Evolutionary conservation across 352 stramenopile genomes (phyloP).

Genomic region (Aphanomyces invadans): DNA sequence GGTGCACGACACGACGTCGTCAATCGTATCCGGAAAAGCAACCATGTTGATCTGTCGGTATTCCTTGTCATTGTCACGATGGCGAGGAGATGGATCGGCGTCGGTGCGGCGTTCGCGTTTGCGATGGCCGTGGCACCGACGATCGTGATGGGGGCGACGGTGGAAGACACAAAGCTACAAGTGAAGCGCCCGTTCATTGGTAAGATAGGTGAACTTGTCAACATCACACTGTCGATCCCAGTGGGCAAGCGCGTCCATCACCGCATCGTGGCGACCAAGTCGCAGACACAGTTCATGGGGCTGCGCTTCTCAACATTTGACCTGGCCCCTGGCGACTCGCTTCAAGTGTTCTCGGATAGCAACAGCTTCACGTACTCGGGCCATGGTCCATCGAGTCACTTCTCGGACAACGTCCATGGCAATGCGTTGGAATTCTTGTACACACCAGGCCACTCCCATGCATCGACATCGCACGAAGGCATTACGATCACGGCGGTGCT

Average conservation of each 20-base stretch:
- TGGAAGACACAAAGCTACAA: not conserved
- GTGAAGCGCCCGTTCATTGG: not conserved
- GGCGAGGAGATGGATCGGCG: not conserved
- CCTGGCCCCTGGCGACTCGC: not conserved
- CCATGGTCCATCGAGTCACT: not conserved
- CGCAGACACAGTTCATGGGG: constrained; percentile 7
- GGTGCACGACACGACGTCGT: too few species aligned
- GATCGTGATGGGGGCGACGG: not conserved
- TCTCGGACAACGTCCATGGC: constrained; percentile 4
- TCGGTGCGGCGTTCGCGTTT: not conserved
- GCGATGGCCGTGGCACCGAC: too few species aligned
- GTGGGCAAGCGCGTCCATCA: not conserved
- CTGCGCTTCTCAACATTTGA: not conserved
- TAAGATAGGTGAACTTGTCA: not conserved
- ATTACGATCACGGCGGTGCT: not conserved
- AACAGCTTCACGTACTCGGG: constrained; percentile 8
- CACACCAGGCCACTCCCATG: not conserved
- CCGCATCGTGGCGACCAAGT: not conserved
- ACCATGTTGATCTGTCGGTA: not conserved
- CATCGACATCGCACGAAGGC: not conserved
- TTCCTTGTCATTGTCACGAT: not conserved
- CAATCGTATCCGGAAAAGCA: not conserved
- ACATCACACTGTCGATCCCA: not conserved
- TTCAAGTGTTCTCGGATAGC: not conserved
- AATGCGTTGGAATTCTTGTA: not conserved